Percentiles rank a stretch among this genome's conserved stretches.
Evolutionary conservation across 2,329 filamentous ascomycete genomes (phyloP).

Genomic region (Gaeumannomyces tritici): DNA sequence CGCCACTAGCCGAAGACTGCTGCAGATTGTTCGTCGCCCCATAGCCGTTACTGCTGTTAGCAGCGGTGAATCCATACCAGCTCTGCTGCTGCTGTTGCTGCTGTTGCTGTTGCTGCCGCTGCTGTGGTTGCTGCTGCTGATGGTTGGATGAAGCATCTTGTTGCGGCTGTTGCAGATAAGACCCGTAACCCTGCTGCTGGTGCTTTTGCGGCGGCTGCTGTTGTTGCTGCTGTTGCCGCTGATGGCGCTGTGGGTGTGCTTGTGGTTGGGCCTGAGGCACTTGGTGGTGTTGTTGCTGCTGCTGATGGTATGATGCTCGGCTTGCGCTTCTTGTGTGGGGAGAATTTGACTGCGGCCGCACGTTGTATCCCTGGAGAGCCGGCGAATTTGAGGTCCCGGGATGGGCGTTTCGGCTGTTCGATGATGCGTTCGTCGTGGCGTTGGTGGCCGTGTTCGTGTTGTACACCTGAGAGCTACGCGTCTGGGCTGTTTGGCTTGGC

Average conservation of each 20-base stretch:
- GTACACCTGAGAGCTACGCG: constrained; percentile 16
- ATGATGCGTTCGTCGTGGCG: constrained; percentile 10
- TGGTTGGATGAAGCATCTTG: constrained; percentile 7
- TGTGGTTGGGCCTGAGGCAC: constrained; percentile 11
- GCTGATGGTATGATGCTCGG: constrained; percentile 13
- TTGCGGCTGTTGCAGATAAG: constrained; percentile 12
- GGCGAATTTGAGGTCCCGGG: constrained; percentile 9
- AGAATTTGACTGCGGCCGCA: constrained; percentile 16
- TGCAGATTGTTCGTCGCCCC: constrained; percentile 8
- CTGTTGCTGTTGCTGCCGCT: constrained; percentile 9
- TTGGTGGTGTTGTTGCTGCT: constrained; percentile 13
- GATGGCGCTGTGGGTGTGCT: constrained; percentile 8
- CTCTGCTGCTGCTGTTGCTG: constrained; percentile 19
- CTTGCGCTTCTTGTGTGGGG: constrained; percentile 12
- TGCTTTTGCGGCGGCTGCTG: constrained; percentile 12
- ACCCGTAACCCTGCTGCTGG: constrained; percentile 17
- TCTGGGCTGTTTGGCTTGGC: constrained; percentile 15
- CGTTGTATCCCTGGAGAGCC: constrained; percentile 11
- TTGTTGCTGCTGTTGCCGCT: constrained; percentile 12
- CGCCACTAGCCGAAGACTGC: constrained; percentile 5
- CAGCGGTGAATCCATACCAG: constrained; percentile 23
- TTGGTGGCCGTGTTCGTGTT: constrained; percentile 13
- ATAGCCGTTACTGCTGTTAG: constrained; percentile 13
- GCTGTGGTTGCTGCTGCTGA: constrained; percentile 11
- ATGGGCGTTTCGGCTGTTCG: constrained; percentile 7